Base-by-base conservation (phyloP, 1,284 basidiomycete genomes). In the Puccinia triticina region DNA sequence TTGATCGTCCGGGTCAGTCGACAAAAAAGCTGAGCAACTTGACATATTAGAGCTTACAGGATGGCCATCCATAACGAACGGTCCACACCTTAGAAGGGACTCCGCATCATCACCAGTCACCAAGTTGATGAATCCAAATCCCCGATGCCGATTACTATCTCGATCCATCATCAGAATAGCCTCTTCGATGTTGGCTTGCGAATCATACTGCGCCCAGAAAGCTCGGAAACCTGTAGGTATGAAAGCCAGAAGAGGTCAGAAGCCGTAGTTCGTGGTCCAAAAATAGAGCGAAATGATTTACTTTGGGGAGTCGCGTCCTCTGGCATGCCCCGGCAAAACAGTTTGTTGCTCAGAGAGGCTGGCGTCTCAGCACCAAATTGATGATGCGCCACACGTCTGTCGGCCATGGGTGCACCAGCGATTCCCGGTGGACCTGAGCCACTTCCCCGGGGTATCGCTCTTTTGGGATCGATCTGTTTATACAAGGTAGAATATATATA, bases 81-180 rank as follows among this genome's bases (percentile, higher is more conserved):
- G 93, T 14, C 93, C 93, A 82, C 93, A 93, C 8, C 92, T 92
- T 84, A 96, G 91, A 86, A 94, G 92, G 53, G 53, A 26, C 83
- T 94, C 92, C 59, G 96, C 94, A 84, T 93, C 91, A 12, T 92
- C 92, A 84, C 96, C 93, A 86, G 95, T 93, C 46, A 89, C 89
- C 85, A 98, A 97, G 0, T 95, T 97, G 29, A 99, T 92, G 86
- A 99, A 99, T 0, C 97, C 97, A 85, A 98, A 99, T 7, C 97
- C 97, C 87, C 99, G 96, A 88, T 94, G 95, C 72, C 96, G 89
- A 48, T 94, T 93, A 23, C 95, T 98, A 87, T 98, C 95, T 77
- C 95, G 93, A 88, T 99, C 97, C 86, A 98, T 91, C 97, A 99
- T 99, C 86, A 99, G 94, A 0, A 95, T 98, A 74, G 96, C 95